Conservation (phyloP, 2,329 filamentous ascomycete species). For the Phaeomoniella chlamydospora region DNA sequence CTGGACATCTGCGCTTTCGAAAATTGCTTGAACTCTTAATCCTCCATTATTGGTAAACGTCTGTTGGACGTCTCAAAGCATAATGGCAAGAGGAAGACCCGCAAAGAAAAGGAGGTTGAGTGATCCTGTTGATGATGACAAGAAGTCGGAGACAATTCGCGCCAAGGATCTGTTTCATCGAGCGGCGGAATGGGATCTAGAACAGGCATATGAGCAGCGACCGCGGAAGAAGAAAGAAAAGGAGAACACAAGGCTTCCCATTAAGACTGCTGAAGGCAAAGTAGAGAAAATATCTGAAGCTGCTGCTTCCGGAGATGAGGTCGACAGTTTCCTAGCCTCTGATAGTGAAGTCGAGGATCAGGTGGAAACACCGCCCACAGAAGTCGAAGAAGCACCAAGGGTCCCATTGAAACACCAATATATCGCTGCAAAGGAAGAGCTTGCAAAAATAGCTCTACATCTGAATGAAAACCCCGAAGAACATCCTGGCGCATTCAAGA, state of each 20-base stretch:
- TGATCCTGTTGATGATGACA: conserved; percentile 25
- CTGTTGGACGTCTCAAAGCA: not conserved
- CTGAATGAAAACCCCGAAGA: conserved; percentile 93
- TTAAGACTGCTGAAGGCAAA: conserved; percentile 69
- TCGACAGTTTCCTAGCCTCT: conserved; percentile 49
- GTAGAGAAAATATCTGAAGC: conserved; percentile 42
- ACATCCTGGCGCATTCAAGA: conserved; percentile 65
- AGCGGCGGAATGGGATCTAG: conserved; percentile 75
- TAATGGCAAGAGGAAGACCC: conserved; percentile 31
- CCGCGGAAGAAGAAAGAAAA: conserved; percentile 66
- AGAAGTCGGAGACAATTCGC: conserved; percentile 14
- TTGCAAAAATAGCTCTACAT: conserved; percentile 65
- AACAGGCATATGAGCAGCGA: conserved; percentile 76
- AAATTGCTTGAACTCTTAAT: no score
- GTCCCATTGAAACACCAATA: conserved; percentile 69
- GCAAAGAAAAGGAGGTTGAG: conserved; percentile 36
- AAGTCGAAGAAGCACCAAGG: conserved; percentile 40
- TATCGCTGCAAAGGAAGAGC: conserved; percentile 74
- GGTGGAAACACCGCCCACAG: conserved; percentile 20
- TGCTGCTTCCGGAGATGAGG: conserved; percentile 32
- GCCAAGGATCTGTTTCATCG: conserved; percentile 51
- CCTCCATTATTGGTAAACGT: no score
- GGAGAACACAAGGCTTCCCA: conserved; percentile 64
- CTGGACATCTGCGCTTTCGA: not conserved
- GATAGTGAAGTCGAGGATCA: conserved; percentile 39